Percentiles rank a stretch among this genome's conserved stretches.
Evolutionary conservation across 2,329 filamentous ascomycete genomes (phyloP).

Genomic region (Cercospora sp.): DNA sequence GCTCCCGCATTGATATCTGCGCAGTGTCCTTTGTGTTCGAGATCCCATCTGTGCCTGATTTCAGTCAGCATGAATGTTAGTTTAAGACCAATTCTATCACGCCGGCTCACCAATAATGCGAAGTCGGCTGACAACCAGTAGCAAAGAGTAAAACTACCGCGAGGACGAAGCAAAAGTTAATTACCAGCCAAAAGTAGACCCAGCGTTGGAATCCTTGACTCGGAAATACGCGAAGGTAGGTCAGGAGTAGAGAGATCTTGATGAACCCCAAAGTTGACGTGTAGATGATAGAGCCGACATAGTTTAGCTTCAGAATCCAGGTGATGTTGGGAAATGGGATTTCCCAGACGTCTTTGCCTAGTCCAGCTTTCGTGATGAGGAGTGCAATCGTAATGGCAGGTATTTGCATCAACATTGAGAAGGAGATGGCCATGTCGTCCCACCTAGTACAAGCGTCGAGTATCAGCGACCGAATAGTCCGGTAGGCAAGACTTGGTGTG

Average conservation of each 20-base stretch:
- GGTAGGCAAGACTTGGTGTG: not conserved
- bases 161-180: constrained; percentile 14
- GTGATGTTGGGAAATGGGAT: constrained; percentile 19
- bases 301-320: constrained; percentile 15
- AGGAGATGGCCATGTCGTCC: constrained; percentile 23
- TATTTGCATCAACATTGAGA: constrained; percentile 13
- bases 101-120: constrained; percentile 10
- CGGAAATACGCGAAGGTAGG: constrained; percentile 22
- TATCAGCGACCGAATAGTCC: not conserved
- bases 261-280: constrained; percentile 11
- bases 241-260: constrained; percentile 24
- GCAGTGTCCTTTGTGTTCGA: constrained; percentile 11
- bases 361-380: constrained; percentile 2
- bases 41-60: constrained; percentile 1
- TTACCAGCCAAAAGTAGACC: constrained; percentile 8
- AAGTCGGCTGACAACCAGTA: constrained; percentile 9
- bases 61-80: not conserved
- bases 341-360: constrained; percentile 22
- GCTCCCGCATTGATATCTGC: constrained; percentile 13
- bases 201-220: constrained; percentile 4
- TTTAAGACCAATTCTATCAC: not conserved
- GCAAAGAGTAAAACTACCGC: constrained; percentile 11
- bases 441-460: constrained; percentile 13
- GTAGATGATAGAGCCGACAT: constrained; percentile 15
- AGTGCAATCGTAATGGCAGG: constrained; percentile 6